Conservation (phyloP, 306 rosid species). For the Gleditsia sinensis region DNA sequence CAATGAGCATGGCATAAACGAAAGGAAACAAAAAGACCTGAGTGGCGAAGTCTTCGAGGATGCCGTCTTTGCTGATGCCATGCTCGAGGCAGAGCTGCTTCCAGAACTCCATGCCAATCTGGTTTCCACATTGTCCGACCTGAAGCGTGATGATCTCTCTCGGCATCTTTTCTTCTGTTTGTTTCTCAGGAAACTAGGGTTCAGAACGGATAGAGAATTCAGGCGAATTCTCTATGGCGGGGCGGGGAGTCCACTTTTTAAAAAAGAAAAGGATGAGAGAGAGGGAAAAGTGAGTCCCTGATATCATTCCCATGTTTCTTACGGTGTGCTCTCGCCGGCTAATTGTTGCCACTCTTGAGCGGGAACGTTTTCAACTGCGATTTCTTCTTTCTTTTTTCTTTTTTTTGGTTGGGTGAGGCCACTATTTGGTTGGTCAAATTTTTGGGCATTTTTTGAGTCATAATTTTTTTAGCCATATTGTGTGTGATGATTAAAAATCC, state of each 20-base stretch:
- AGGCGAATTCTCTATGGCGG: background rate
- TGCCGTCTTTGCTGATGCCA: conserved; percentile 96
- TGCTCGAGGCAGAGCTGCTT: conserved; percentile 98
- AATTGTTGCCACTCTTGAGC: too few species aligned
- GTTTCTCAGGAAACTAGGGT: conserved; percentile 59
- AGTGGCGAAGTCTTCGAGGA: conserved; percentile 96
- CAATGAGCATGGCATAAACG: background rate
- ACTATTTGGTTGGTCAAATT: too few species aligned
- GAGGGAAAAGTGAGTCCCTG: background rate
- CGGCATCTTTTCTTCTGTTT: conserved; percentile 57
- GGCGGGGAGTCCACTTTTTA: conserved; percentile 32
- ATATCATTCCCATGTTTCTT: too few species aligned
- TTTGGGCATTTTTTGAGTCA: too few species aligned
- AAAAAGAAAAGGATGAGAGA: conserved; percentile 14
- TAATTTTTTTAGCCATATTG: too few species aligned
- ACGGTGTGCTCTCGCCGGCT: too few species aligned
- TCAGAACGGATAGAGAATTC: background rate
- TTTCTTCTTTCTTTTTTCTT: too few species aligned
- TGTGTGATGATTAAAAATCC: too few species aligned
- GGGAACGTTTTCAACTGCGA: too few species aligned
- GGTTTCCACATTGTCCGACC: conserved; percentile 98
- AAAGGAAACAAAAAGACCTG: conserved; percentile 52
- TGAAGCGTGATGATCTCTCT: conserved; percentile 91
- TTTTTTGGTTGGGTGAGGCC: too few species aligned
- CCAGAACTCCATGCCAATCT: conserved; percentile 99